These are phyloP conservation scores for Mortierella hygrophila DNA, from an alignment of 192 early-diverging fungal genomes.

Conservation along the genomic window DNA sequence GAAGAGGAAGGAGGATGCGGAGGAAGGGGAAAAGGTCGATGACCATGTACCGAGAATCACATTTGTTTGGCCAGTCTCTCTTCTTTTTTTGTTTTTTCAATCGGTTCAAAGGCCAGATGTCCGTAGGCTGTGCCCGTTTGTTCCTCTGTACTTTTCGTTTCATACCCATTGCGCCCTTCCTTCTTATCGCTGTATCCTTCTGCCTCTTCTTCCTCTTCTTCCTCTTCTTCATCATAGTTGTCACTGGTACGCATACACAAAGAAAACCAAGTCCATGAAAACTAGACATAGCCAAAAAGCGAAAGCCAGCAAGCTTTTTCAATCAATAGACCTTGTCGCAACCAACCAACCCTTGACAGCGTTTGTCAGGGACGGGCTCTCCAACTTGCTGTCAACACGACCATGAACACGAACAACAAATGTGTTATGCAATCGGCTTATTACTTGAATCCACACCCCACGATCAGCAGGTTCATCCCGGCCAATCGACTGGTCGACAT, in stretches of 20 bases:
- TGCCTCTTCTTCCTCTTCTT: neutral
- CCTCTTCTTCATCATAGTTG: too few relatives aligned
- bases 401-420: too few relatives aligned
- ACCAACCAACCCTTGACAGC: too few relatives aligned
- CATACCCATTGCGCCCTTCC: neutral
- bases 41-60: neutral
- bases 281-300: too few relatives aligned
- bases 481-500: neutral
- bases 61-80: neutral
- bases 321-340: too few relatives aligned
- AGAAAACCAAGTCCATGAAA: too few relatives aligned
- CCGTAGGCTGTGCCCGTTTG: neutral
- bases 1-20: neutral
- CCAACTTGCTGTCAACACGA: too few relatives aligned
- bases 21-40: neutral
- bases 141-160: constrained; percentile 1
- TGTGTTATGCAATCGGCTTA: too few relatives aligned
- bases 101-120: neutral
- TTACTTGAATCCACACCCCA: neutral
- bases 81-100: neutral
- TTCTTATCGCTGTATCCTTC: neutral
- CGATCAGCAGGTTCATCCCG: neutral
- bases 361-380: too few relatives aligned
- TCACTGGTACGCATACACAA: too few relatives aligned
- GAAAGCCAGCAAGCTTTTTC: too few relatives aligned